A percentile compares a stretch with the other conserved stretches of the same genome.
phyloP scores from a whole-genome alignment of 1,284 basidiomycete genomes.

The Salmacisia buchloeana region DNA sequence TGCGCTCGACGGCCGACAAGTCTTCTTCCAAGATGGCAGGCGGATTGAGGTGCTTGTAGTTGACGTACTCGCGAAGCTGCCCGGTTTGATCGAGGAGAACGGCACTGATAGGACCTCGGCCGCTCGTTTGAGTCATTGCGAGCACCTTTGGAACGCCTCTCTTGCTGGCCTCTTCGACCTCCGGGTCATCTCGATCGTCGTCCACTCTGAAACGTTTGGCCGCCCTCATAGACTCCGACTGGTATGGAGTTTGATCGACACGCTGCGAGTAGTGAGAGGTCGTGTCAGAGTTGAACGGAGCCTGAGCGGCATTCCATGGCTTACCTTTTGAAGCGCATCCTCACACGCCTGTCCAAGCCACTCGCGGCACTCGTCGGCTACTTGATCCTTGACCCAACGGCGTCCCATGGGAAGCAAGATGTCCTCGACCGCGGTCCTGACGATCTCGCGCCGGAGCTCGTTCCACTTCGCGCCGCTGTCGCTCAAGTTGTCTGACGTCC shows the following conservation, averaged over 20 bases:
- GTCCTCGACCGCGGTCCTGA: conserved; percentile 71
- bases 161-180: conserved; percentile 56
- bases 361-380: conserved; percentile 86
- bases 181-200: conserved; percentile 17
- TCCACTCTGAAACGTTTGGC: conserved; percentile 18
- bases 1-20: background rate
- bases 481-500: conserved; percentile 76
- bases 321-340: conserved; percentile 21
- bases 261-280: conserved; percentile 49
- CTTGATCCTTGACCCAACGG: conserved; percentile 82
- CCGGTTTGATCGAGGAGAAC: conserved; percentile 83
- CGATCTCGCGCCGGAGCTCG: conserved; percentile 70
- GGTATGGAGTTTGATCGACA: conserved; percentile 63
- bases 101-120: conserved; percentile 79
- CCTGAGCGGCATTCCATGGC: too few relatives aligned
- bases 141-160: conserved; percentile 73
- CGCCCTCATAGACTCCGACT: conserved; percentile 51
- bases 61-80: conserved; percentile 77
- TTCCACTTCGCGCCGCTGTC: conserved; percentile 90
- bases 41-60: conserved; percentile 64
- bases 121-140: conserved; percentile 88
- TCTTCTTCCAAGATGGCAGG: conserved; percentile 22
- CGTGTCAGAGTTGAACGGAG: too few relatives aligned
- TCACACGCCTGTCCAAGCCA: conserved; percentile 37
- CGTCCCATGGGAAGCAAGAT: conserved; percentile 74